Conservation (phyloP, 805 yeast species). For the Yarrowia keelungensis region DNA sequence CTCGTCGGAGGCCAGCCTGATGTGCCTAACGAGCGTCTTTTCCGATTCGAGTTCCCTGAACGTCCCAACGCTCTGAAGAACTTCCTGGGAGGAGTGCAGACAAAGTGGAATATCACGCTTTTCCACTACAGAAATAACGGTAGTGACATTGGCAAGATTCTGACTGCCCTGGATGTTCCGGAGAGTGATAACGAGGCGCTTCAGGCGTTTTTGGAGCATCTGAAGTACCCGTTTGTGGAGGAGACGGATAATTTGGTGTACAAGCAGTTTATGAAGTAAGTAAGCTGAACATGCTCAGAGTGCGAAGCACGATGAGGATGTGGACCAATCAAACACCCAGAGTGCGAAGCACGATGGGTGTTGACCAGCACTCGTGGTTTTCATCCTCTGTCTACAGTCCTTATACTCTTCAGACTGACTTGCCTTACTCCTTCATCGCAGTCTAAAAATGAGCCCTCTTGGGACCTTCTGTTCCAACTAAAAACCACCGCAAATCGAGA, state of each 20-base stretch:
- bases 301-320: neutral
- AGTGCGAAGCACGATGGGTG: neutral
- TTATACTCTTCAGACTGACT: too few species aligned
- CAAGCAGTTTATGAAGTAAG: slow-evolving; percentile 65
- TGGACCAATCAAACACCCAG: neutral
- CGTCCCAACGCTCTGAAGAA: slow-evolving; percentile 91
- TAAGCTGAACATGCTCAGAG: neutral
- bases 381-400: too few species aligned
- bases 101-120: slow-evolving; percentile 88
- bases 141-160: slow-evolving; percentile 88
- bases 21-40: slow-evolving; percentile 75
- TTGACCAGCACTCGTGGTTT: too few species aligned
- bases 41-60: slow-evolving; percentile 94
- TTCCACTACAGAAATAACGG: slow-evolving; percentile 99
- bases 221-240: slow-evolving; percentile 79
- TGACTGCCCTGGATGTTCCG: slow-evolving; percentile 90
- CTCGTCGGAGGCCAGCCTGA: slow-evolving; percentile 89
- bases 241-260: slow-evolving; percentile 90
- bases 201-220: slow-evolving; percentile 67
- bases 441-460: too few species aligned
- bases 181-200: slow-evolving; percentile 68
- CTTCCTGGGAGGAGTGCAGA: slow-evolving; percentile 73
- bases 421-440: too few species aligned
- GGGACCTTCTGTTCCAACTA: too few species aligned
- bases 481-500: too few species aligned